phyloP scores from a whole-genome alignment of 805 yeast species.

The Saccharomycopsis amapae region DNA sequence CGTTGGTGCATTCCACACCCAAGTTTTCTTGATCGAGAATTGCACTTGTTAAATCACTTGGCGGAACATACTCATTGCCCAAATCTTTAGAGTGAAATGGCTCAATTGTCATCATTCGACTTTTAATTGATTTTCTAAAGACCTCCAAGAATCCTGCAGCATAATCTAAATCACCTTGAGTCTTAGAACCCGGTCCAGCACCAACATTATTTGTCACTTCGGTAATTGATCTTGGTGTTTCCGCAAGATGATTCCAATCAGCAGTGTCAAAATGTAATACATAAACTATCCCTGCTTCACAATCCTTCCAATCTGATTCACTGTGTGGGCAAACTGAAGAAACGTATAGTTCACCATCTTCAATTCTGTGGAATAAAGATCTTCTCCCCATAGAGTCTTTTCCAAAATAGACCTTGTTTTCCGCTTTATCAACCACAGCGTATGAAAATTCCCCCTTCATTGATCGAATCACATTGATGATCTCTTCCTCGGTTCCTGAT shows the following conservation, averaged over 20 bases:
- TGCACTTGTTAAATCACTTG: neutral
- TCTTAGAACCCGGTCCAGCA: too few relatives aligned
- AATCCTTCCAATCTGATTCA: slow-evolving; percentile 16
- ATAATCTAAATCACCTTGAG: too few relatives aligned
- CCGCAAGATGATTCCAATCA: neutral
- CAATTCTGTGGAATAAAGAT: slow-evolving; percentile 48
- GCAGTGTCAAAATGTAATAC: slow-evolving; percentile 1
- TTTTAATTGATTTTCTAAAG: slow-evolving; percentile 35
- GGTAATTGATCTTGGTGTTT: too few relatives aligned
- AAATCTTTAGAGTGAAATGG: too few relatives aligned
- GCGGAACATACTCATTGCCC: neutral
- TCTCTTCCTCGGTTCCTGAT: neutral
- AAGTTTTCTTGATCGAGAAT: neutral
- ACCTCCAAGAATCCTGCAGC: slow-evolving; percentile 24
- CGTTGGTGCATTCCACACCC: slow-evolving; percentile 1
- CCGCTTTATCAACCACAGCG: slow-evolving; percentile 38
- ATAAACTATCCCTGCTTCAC: slow-evolving; percentile 15
- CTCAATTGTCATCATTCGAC: slow-evolving; percentile 53
- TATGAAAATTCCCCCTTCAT: slow-evolving; percentile 84
- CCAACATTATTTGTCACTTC: too few relatives aligned
- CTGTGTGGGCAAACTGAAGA: slow-evolving; percentile 10
- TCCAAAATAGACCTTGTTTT: slow-evolving; percentile 57
- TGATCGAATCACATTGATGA: slow-evolving; percentile 35
- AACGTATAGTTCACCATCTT: slow-evolving; percentile 19
- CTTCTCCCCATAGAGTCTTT: slow-evolving; percentile 80